Evolutionary conservation across 2,329 filamentous ascomycete species (phyloP).

Genomic region (Phialophora tarda): DNA sequence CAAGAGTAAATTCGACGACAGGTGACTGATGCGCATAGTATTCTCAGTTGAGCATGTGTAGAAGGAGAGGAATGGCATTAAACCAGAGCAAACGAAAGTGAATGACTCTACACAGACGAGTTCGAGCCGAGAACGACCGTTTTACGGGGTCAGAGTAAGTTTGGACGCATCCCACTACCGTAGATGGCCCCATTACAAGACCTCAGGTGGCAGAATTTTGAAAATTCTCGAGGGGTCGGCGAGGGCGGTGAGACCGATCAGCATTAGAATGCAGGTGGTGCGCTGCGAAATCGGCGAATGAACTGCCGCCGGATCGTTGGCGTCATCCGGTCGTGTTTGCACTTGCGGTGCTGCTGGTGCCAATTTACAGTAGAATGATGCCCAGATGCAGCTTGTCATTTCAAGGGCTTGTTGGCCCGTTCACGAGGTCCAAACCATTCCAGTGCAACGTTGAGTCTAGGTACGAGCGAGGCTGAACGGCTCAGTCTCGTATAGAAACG

Average conservation of each 20-base stretch:
- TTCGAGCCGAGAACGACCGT: conserved; percentile 3
- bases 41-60: conserved; percentile 5
- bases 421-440: not conserved
- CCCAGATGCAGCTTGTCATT: conserved; percentile 11
- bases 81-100: conserved; percentile 9
- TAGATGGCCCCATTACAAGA: conserved; percentile 6
- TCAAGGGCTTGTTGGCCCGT: not conserved
- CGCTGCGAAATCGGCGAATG: conserved; percentile 23
- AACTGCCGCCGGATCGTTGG: conserved; percentile 9
- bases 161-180: conserved; percentile 1
- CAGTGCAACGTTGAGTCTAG: not conserved
- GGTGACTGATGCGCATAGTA: conserved; percentile 22
- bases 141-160: conserved; percentile 2
- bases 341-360: not conserved
- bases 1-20: not conserved
- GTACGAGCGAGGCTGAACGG: not conserved
- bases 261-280: not conserved
- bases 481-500: not conserved
- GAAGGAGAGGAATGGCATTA: conserved; percentile 4
- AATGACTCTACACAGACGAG: conserved; percentile 11
- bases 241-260: conserved; percentile 16
- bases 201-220: conserved; percentile 26
- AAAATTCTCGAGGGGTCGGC: conserved; percentile 21
- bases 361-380: too few species aligned
- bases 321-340: conserved; percentile 10